Evolutionary conservation across 1,284 basidiomycete species (phyloP).

Genomic region (Rhodotorula mucilaginosa): DNA sequence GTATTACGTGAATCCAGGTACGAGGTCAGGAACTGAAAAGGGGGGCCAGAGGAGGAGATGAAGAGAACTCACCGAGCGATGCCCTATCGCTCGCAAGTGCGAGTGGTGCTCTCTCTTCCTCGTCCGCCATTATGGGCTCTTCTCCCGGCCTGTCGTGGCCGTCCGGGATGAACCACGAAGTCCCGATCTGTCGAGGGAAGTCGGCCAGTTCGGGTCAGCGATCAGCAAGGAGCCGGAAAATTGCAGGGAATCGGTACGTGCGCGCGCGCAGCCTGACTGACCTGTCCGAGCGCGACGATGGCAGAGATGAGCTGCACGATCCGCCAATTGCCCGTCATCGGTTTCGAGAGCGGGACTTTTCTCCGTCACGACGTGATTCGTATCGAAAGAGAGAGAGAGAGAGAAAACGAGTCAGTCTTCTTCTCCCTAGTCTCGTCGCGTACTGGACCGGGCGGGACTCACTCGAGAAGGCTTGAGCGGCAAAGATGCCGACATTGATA

Average conservation of each 20-base stretch:
- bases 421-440: neutral
- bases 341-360: constrained; percentile 37
- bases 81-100: neutral
- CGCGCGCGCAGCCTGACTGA: neutral
- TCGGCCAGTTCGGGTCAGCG: no score
- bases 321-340: constrained; percentile 33
- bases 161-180: constrained; percentile 25
- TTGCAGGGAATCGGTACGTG: neutral
- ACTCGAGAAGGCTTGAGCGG: constrained; percentile 42
- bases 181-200: constrained; percentile 10
- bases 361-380: no score
- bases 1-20: no score
- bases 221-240: neutral
- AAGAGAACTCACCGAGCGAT: neutral
- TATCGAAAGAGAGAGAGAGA: no score
- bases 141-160: neutral
- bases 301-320: constrained; percentile 33
- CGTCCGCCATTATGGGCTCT: constrained; percentile 9
- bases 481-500: constrained; percentile 44
- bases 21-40: neutral
- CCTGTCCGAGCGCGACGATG: constrained; percentile 17
- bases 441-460: neutral
- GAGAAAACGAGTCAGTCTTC: no score
- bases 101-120: constrained; percentile 27
- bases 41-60: neutral